Conservation (phyloP, 768 basidiomycete genomes). For the Sporobolomyces pararoseus region DNA sequence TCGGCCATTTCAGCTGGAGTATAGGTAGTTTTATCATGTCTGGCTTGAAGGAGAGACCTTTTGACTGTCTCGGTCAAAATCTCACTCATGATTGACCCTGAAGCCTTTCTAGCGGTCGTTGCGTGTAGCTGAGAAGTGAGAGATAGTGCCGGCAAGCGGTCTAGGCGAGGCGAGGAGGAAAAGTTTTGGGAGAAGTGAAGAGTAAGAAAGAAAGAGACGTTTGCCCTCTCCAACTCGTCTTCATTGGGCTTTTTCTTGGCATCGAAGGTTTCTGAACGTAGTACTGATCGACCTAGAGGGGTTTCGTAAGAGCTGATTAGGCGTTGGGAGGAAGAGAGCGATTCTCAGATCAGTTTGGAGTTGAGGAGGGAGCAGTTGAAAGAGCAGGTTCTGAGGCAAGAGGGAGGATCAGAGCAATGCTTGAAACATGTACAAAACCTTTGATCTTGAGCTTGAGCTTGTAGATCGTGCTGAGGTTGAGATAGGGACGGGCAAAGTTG, state of each 20-base stretch:
- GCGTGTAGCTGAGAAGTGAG: background rate
- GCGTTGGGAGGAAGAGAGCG: no score
- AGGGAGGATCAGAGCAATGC: no score
- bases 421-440: no score
- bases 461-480: no score
- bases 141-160: background rate
- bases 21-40: background rate
- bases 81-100: background rate
- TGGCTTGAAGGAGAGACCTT: background rate
- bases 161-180: background rate
- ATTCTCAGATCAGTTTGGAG: no score
- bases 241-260: background rate
- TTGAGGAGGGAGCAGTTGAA: no score
- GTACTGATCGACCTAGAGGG: background rate
- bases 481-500: no score
- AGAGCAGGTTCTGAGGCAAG: no score
- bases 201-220: constrained; percentile 10
- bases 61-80: background rate
- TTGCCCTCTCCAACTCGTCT: background rate
- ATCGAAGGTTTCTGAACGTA: background rate
- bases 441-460: no score
- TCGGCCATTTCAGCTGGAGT: constrained; percentile 36
- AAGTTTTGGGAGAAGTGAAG: constrained; percentile 4
- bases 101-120: no score
- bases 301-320: no score